Conservation (phyloP, 345 rosid species). For the Raphanus raphanistrum region DNA sequence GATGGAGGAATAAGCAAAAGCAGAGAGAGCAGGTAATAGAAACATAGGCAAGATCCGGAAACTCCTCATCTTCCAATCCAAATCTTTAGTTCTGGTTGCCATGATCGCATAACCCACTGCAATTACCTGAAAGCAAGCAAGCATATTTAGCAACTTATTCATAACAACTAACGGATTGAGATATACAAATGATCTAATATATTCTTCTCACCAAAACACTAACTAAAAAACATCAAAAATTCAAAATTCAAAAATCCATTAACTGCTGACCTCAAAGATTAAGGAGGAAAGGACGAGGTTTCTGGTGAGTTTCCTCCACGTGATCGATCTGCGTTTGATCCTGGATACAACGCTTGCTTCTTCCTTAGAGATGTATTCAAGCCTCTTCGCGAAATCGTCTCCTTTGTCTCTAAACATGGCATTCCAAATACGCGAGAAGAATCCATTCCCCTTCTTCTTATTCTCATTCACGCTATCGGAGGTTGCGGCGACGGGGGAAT, state of each 20-base stretch:
- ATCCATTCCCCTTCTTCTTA: constrained; percentile 59
- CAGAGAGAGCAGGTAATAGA: constrained; percentile 61
- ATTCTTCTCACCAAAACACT: no score
- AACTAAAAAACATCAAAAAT: neutral
- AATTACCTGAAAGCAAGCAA: constrained; percentile 45
- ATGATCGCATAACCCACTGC: constrained; percentile 71
- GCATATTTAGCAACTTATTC: no score
- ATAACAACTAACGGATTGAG: no score
- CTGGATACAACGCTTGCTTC: constrained; percentile 71
- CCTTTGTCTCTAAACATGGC: constrained; percentile 56
- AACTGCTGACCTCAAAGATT: constrained; percentile 58
- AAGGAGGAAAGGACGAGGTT: constrained; percentile 65
- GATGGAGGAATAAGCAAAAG: constrained; percentile 49
- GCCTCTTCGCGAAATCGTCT: constrained; percentile 90
- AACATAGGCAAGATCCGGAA: constrained; percentile 68
- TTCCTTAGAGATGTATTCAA: constrained; percentile 77
- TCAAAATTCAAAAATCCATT: neutral
- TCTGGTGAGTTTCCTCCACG: constrained; percentile 63
- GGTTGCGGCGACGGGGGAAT: constrained; percentile 24
- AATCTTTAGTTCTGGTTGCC: constrained; percentile 57
- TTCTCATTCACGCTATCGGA: constrained; percentile 41
- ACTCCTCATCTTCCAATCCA: constrained; percentile 73
- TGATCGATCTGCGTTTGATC: constrained; percentile 60
- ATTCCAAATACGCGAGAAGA: constrained; percentile 74
- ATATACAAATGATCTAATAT: no score